These are phyloP conservation scores for Diaporthe sp. DNA, from an alignment of 2,329 filamentous ascomycete species.

Conservation along the genomic window DNA sequence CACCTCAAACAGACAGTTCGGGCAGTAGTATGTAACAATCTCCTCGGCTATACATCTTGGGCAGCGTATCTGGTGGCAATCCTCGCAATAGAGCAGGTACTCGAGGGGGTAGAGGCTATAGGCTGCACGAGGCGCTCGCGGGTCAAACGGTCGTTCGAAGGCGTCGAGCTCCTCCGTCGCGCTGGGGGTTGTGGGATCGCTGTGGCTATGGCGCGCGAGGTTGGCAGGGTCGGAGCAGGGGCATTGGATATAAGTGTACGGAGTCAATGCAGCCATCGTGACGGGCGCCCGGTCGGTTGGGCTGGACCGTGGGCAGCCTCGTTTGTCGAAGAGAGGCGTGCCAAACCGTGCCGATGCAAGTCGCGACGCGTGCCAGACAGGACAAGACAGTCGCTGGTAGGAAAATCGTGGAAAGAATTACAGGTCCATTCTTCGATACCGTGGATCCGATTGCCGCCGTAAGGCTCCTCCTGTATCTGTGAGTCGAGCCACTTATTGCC, in stretches of 20 bases:
- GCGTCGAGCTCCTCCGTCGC: slow-evolving; percentile 62
- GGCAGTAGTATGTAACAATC: slow-evolving; percentile 94
- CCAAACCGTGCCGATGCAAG: background rate
- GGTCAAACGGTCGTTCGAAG: slow-evolving; percentile 86
- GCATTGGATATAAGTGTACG: slow-evolving; percentile 75
- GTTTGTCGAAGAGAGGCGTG: background rate
- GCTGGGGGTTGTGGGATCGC: slow-evolving; percentile 32
- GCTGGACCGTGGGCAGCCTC: background rate
- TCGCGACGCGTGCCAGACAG: background rate
- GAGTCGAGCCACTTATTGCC: background rate
- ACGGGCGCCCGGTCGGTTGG: background rate
- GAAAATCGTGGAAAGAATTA: background rate
- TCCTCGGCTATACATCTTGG: slow-evolving; percentile 92
- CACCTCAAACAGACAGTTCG: slow-evolving; percentile 94
- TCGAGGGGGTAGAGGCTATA: slow-evolving; percentile 95
- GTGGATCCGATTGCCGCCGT: background rate
- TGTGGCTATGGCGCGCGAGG: slow-evolving; percentile 43
- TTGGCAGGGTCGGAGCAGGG: slow-evolving; percentile 66
- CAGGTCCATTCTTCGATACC: background rate
- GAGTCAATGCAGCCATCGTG: slow-evolving; percentile 62
- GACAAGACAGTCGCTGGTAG: background rate
- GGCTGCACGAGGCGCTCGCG: slow-evolving; percentile 83
- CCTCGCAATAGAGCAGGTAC: slow-evolving; percentile 94
- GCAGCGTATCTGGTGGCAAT: slow-evolving; percentile 96
- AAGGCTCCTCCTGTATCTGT: background rate